phyloP scores from a whole-genome alignment of 352 stramenopile genomes.

The Phytophthora brassicae region DNA sequence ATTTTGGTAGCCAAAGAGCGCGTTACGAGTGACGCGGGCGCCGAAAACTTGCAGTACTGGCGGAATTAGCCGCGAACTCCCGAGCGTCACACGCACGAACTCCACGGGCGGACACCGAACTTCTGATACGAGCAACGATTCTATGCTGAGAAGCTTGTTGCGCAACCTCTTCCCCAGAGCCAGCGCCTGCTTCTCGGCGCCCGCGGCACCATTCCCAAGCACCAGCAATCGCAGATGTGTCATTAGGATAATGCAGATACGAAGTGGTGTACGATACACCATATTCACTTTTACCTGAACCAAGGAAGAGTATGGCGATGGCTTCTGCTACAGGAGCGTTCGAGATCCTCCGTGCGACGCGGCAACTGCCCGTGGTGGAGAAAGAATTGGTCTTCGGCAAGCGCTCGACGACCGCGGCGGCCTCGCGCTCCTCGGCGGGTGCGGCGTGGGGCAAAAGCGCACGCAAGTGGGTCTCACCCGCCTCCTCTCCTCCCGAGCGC shows the following conservation, averaged over 20 bases:
- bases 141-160: constrained; percentile 7
- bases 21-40: constrained; percentile 37
- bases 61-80: constrained; percentile 33
- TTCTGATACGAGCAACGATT: neutral
- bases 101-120: constrained; percentile 8
- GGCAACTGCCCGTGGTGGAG: constrained; percentile 43
- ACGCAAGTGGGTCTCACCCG: constrained; percentile 37
- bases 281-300: too few species aligned
- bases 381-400: constrained; percentile 33
- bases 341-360: constrained; percentile 48
- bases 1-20: constrained; percentile 54
- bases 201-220: constrained; percentile 69
- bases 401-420: constrained; percentile 13
- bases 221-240: constrained; percentile 62
- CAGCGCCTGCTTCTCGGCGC: constrained; percentile 78
- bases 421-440: constrained; percentile 27
- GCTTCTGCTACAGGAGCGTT: constrained; percentile 27
- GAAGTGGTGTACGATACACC: too few species aligned
- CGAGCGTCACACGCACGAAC: constrained; percentile 43
- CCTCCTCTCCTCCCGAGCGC: too few species aligned
- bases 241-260: too few species aligned
- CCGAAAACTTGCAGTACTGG: constrained; percentile 44
- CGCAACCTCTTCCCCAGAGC: constrained; percentile 48
- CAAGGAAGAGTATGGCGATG: constrained; percentile 17
- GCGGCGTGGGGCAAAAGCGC: constrained; percentile 57